Percentiles rank a stretch among this genome's conserved stretches.
phyloP scores from a whole-genome alignment of 1,284 basidiomycete genomes.

The Wallemia mellicola region DNA sequence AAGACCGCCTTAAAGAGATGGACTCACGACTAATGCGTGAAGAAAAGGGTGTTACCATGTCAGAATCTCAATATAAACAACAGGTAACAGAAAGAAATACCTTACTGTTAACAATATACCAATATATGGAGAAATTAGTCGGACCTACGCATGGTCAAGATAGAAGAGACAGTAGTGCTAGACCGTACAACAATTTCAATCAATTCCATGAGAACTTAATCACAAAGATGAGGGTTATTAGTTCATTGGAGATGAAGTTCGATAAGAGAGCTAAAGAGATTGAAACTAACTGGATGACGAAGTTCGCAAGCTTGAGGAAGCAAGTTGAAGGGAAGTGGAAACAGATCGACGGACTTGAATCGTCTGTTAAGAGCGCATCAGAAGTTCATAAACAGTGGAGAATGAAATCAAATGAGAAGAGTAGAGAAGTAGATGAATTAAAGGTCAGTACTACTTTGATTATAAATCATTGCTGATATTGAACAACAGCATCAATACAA shows the following conservation, averaged over 20 bases:
- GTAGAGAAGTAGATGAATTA: constrained; percentile 59
- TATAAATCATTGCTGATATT: background rate
- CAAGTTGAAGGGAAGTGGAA: constrained; percentile 69
- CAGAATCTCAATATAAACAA: constrained; percentile 54
- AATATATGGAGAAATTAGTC: constrained; percentile 78
- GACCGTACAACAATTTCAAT: constrained; percentile 1
- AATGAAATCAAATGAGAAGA: constrained; percentile 45
- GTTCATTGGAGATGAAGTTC: constrained; percentile 53
- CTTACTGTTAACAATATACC: constrained; percentile 64
- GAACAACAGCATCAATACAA: background rate
- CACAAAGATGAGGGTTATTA: constrained; percentile 48
- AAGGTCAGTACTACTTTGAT: constrained; percentile 23
- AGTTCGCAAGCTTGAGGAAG: constrained; percentile 42
- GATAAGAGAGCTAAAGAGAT: constrained; percentile 57
- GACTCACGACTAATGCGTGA: constrained; percentile 58
- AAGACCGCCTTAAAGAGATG: constrained; percentile 34
- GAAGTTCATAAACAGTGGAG: constrained; percentile 67
- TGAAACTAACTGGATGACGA: constrained; percentile 38
- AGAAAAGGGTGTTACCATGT: constrained; percentile 35
- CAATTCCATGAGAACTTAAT: constrained; percentile 78
- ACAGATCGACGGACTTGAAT: constrained; percentile 78
- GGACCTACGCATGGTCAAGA: constrained; percentile 67
- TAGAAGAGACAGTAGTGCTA: constrained; percentile 29
- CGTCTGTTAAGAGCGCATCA: constrained; percentile 48
- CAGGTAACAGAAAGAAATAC: constrained; percentile 79